Evolutionary conservation across 2,329 filamentous ascomycete species (phyloP).

Genomic region (Colletotrichum destructivum): DNA sequence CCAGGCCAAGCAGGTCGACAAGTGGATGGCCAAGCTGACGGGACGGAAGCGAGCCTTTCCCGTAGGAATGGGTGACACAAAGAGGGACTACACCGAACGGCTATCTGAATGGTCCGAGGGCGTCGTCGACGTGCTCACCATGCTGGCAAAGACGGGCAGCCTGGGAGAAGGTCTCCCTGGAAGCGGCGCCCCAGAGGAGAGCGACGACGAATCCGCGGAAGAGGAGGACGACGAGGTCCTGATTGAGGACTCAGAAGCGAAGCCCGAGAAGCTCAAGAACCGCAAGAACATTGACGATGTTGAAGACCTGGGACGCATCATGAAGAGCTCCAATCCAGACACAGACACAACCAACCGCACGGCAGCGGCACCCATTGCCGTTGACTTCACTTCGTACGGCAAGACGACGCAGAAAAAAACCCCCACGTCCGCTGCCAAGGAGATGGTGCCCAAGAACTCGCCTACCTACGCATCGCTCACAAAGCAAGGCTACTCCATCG

Average conservation of each 20-base stretch:
- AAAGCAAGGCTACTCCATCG: slow-evolving; percentile 96
- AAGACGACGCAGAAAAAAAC: slow-evolving; percentile 63
- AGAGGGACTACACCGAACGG: slow-evolving; percentile 76
- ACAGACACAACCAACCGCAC: slow-evolving; percentile 53
- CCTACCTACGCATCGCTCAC: slow-evolving; percentile 91
- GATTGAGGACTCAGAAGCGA: slow-evolving; percentile 61
- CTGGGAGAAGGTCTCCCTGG: slow-evolving; percentile 79
- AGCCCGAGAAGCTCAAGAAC: slow-evolving; percentile 59
- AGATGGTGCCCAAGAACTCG: slow-evolving; percentile 94
- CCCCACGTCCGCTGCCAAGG: slow-evolving; percentile 72
- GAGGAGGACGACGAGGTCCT: slow-evolving; percentile 70
- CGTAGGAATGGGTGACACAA: slow-evolving; percentile 89
- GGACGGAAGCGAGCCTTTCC: slow-evolving; percentile 89
- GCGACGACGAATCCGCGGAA: slow-evolving; percentile 80
- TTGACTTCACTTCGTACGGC: slow-evolving; percentile 88
- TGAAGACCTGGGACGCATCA: slow-evolving; percentile 83
- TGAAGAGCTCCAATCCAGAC: slow-evolving; percentile 63
- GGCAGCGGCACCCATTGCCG: slow-evolving; percentile 68
- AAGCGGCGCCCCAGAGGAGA: slow-evolving; percentile 88
- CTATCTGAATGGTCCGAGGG: slow-evolving; percentile 85
- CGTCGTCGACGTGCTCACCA: slow-evolving; percentile 78
- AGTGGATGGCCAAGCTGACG: slow-evolving; percentile 97
- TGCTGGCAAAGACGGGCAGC: slow-evolving; percentile 71
- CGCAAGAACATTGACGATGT: slow-evolving; percentile 77
- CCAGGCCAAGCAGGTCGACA: slow-evolving; percentile 91